Base-by-base conservation (phyloP, 768 basidiomycete genomes). In the Rhizopogon vulgaris region DNA sequence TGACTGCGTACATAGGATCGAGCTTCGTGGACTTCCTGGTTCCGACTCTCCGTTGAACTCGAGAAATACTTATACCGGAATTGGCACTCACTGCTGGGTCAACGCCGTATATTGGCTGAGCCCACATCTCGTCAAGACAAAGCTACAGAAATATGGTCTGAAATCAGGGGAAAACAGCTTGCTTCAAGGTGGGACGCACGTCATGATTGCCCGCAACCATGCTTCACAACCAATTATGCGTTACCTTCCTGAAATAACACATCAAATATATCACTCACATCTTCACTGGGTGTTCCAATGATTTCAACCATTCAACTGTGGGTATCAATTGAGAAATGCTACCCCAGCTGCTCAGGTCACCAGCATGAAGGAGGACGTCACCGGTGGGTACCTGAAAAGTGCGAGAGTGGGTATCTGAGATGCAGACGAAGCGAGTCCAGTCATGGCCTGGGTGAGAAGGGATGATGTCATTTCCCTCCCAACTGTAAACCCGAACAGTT, bases 201-300 rank as follows among this genome's bases (percentile, higher is more conserved):
- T 88, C 85, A 56, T 87, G 85, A 56, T 87, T 87, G n/a, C 86
- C 85, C 34, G 79, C 84, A 43, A 86, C 80, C 48, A 87, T 71
- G 53, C 84, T 83, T 49, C 22, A 27, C 53, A 22, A 22, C 22
- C 46, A 45, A 15, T 32, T 43, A 24, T n/a, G 43, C 27, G 22
- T 48, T 32, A 40, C 37, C 7, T 37, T 7, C 8, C 18, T 34
- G 37, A 10, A 25, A 27, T 11, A 14, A n/a, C 5, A n/a, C 5
- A 6, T 17, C 1, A n/a, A 15, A 6, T 22, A 32, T 30, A 6
- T 18, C 6, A 62, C 74, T 53, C 57, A 83, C 83, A 87, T 79
- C 64, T 87, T 86, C 22, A 73, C 56, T 6, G 71, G 72, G 57
- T 87, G 85, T 1, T 81, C 76, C 43, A 86, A 66, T 9, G 65